phyloP scores from a whole-genome alignment of 192 early-diverging fungal genomes.

The Entophlyctis luteolus region DNA sequence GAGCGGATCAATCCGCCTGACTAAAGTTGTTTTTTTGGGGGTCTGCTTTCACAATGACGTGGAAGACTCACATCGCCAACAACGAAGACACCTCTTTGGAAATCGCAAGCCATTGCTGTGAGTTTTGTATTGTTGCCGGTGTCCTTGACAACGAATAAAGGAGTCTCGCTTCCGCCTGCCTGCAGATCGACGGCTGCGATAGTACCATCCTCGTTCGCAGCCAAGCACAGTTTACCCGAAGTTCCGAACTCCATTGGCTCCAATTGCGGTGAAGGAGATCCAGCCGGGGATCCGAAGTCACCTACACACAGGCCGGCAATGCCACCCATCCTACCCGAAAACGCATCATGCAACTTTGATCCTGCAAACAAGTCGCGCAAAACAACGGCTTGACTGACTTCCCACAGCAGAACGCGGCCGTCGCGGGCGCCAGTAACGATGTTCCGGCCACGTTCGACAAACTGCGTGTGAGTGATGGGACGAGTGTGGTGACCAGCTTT shows the following conservation, averaged over 20 bases:
- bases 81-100: background rate
- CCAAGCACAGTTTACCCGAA: background rate
- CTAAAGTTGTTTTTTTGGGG: background rate
- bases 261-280: background rate
- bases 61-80: background rate
- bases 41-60: background rate
- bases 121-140: background rate
- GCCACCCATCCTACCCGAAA: background rate
- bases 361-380: no score
- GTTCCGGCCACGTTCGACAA: constrained; percentile 14
- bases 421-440: constrained; percentile 4
- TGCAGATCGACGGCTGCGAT: background rate
- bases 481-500: constrained; percentile 11
- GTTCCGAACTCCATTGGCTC: constrained; percentile 11
- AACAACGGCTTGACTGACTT: constrained; percentile 6
- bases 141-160: background rate
- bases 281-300: background rate
- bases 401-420: constrained; percentile 10
- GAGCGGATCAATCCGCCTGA: constrained; percentile 3
- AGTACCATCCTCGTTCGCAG: background rate
- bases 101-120: constrained; percentile 10
- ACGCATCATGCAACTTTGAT: background rate
- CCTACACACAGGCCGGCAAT: background rate
- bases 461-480: background rate
- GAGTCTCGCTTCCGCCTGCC: background rate